Conservation (phyloP, 2,329 filamentous ascomycete species). For the Stenocarpella maydis region DNA sequence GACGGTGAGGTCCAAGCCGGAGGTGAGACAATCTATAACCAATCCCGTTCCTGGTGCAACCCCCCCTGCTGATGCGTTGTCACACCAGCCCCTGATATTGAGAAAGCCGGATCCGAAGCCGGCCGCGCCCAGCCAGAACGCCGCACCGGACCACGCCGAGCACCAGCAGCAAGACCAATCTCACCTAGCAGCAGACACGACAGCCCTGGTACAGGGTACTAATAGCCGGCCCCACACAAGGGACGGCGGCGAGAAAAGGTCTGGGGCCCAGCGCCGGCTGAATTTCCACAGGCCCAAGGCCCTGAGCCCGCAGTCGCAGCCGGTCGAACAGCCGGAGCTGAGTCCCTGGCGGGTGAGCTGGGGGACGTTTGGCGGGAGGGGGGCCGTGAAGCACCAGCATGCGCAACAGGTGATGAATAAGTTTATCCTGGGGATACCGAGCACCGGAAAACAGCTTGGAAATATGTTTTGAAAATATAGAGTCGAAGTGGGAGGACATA, state of each 20-base stretch:
- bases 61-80: neutral
- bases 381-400: neutral
- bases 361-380: neutral
- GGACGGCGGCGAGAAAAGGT: neutral
- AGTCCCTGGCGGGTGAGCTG: constrained; percentile 8
- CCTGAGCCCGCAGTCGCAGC: neutral
- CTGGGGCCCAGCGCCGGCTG: neutral
- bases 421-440: neutral
- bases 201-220: neutral
- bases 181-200: neutral
- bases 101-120: neutral
- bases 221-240: neutral
- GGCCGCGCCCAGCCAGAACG: neutral
- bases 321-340: neutral
- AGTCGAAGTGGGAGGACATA: no score
- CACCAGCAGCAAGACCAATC: neutral
- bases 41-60: no score
- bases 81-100: neutral
- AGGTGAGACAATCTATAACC: no score
- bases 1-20: neutral
- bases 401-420: neutral
- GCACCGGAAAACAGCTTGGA: neutral
- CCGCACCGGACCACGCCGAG: neutral
- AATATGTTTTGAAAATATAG: neutral
- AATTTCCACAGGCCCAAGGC: neutral